phyloP scores from a whole-genome alignment of 164 flowering plant species.

The Chloranthus sessilifolius region DNA sequence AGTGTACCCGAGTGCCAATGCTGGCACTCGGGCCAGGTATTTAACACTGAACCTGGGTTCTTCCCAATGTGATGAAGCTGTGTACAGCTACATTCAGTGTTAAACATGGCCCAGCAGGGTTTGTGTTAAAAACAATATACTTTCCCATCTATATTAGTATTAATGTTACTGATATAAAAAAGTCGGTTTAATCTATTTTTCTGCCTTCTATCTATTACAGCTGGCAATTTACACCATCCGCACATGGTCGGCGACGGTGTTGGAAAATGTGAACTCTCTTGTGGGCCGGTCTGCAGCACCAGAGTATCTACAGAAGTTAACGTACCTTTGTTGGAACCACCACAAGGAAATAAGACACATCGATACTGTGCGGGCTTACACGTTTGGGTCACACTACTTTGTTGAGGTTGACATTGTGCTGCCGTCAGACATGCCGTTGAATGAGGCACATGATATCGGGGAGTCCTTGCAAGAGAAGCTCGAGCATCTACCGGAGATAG shows the following conservation, averaged over 20 bases:
- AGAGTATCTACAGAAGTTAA: constrained; percentile 77
- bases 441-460: constrained; percentile 90
- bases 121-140: no score
- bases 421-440: constrained; percentile 73
- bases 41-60: no score
- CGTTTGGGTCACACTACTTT: constrained; percentile 97
- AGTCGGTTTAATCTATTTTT: no score
- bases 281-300: constrained; percentile 89
- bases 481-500: constrained; percentile 79
- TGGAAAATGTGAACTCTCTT: constrained; percentile 88
- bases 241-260: constrained; percentile 84
- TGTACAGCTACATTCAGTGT: no score
- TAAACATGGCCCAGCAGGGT: no score
- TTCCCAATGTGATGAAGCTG: no score
- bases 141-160: no score
- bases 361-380: constrained; percentile 84
- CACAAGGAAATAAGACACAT: constrained; percentile 76
- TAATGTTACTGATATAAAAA: no score
- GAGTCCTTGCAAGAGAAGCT: constrained; percentile 89
- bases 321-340: constrained; percentile 95
- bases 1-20: background rate
- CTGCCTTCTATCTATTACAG: constrained; percentile 39
- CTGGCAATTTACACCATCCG: constrained; percentile 89
- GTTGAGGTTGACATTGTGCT: constrained; percentile 97
- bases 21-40: no score